A percentile compares a stretch with the other conserved stretches of the same genome.
Conservation (phyloP, 176 grass and related monocot species). For the Aegilops umbellulata region DNA sequence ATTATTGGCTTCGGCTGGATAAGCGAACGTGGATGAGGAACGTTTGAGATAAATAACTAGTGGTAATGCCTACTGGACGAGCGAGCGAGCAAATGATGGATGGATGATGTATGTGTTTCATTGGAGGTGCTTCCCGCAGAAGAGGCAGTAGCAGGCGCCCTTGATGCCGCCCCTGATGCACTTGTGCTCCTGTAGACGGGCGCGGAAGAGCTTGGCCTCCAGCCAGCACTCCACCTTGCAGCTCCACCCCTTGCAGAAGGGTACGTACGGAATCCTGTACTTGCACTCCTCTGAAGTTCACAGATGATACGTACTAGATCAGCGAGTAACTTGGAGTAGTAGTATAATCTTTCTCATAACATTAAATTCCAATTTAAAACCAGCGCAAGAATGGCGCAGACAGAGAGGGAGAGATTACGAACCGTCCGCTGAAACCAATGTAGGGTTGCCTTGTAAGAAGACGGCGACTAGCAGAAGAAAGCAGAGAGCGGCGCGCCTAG, state of each 20-base stretch:
- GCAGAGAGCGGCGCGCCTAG: neutral
- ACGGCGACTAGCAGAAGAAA: neutral
- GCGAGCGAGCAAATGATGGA: neutral
- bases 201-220: neutral
- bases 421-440: neutral
- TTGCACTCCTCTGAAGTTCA: neutral
- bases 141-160: neutral
- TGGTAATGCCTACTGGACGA: neutral
- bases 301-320: too few species aligned
- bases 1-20: too few species aligned
- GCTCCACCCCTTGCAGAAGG: constrained; percentile 30
- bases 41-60: too few species aligned
- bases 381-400: too few species aligned
- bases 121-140: neutral
- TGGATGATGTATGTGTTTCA: too few species aligned
- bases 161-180: constrained; percentile 8
- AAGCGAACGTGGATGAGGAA: too few species aligned
- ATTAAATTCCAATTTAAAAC: too few species aligned
- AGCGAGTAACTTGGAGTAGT: too few species aligned
- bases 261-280: neutral
- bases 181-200: neutral
- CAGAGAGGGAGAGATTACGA: neutral
- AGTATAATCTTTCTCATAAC: too few species aligned
- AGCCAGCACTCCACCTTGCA: constrained; percentile 30
- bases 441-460: neutral